phyloP scores from a whole-genome alignment of 371 early-diverging fungal genomes.

The Massospora cicadina region DNA sequence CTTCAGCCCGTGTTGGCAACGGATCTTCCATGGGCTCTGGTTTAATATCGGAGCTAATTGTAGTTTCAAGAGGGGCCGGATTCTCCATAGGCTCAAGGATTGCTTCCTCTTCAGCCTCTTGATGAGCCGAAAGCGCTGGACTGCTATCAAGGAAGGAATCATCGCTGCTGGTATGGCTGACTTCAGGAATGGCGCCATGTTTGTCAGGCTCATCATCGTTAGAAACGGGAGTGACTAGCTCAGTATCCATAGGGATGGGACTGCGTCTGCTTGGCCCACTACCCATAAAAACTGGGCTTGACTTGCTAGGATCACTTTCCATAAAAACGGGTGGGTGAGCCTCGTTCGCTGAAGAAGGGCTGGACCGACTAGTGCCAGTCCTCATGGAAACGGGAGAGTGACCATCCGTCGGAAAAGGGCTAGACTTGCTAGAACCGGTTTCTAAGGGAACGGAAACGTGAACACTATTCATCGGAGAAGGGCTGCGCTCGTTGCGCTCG shows the following conservation, averaged over 20 bases:
- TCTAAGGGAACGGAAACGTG: too few species aligned
- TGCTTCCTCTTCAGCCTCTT: neutral
- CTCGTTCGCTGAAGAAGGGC: too few species aligned
- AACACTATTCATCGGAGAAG: neutral
- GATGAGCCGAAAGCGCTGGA: neutral
- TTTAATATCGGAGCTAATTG: neutral
- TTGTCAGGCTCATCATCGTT: neutral
- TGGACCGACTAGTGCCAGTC: too few species aligned
- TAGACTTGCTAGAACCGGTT: neutral
- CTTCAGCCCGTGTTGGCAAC: too few species aligned
- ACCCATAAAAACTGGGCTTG: neutral
- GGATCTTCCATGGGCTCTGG: too few species aligned
- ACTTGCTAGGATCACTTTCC: neutral
- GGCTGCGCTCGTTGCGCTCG: neutral
- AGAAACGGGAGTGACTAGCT: neutral
- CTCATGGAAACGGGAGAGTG: too few species aligned
- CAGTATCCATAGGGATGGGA: neutral
- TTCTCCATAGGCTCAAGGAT: neutral
- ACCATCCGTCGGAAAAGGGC: neutral
- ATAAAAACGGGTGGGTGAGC: too few species aligned
- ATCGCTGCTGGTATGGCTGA: neutral
- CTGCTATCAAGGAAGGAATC: neutral
- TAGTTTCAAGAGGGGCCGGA: neutral
- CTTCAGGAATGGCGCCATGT: neutral
- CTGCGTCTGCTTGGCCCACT: neutral